Evolutionary conservation across 371 early-diverging fungal genomes (phyloP).

Genomic region (Mucor velutinosus): DNA sequence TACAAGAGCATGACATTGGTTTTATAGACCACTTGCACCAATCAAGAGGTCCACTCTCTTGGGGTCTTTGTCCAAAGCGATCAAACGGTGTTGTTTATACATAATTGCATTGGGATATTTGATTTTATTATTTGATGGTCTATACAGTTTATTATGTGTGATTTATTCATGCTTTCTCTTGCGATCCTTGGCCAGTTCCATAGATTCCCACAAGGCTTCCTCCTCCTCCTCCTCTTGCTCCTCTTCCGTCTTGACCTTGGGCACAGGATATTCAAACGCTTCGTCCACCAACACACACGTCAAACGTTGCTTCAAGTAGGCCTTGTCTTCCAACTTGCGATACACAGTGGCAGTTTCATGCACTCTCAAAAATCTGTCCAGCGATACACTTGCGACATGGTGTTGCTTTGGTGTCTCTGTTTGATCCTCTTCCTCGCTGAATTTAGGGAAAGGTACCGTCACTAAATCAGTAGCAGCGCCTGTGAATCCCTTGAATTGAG

Average conservation of each 20-base stretch:
- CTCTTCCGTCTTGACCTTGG: constrained; percentile 31
- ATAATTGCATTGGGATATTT: not conserved
- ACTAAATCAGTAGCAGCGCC: constrained; percentile 71
- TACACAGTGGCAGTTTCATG: constrained; percentile 66
- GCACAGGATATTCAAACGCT: constrained; percentile 42
- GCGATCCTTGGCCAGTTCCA: constrained; percentile 23
- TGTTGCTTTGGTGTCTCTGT: not conserved
- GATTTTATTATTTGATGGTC: not conserved
- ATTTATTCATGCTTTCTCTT: constrained; percentile 22
- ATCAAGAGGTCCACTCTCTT: too few species aligned
- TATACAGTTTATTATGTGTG: not conserved
- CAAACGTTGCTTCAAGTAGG: constrained; percentile 83
- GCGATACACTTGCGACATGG: constrained; percentile 64
- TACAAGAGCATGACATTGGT: too few species aligned
- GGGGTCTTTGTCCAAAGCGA: too few species aligned
- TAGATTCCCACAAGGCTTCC: constrained; percentile 56
- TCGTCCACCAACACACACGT: constrained; percentile 70
- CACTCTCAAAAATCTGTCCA: constrained; percentile 80
- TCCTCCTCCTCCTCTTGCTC: constrained; percentile 51
- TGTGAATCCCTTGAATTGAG: constrained; percentile 66
- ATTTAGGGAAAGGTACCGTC: constrained; percentile 31
- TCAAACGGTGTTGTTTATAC: too few species aligned
- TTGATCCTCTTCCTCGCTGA: constrained; percentile 11
- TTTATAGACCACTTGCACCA: too few species aligned
- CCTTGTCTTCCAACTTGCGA: constrained; percentile 64